Conservation (phyloP, 129 eudicot genomes). For the Arctium minus region DNA sequence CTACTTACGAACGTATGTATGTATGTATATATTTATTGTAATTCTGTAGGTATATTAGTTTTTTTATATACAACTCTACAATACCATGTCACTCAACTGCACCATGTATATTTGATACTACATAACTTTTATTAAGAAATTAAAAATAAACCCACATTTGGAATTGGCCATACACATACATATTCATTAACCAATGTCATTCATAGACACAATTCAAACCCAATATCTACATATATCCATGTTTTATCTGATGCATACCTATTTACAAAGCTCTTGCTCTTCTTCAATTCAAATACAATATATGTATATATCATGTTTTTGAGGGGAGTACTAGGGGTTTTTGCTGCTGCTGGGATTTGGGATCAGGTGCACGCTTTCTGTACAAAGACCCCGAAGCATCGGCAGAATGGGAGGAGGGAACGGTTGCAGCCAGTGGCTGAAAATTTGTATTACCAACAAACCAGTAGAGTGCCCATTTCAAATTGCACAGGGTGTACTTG, state of each 20-base stretch:
- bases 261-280: conserved; percentile 19
- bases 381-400: conserved; percentile 45
- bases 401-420: conserved; percentile 47
- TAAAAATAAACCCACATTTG: too few relatives aligned
- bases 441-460: conserved; percentile 87
- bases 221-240: neutral
- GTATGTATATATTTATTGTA: too few relatives aligned
- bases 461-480: conserved; percentile 99
- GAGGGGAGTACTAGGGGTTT: conserved; percentile 8
- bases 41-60: too few relatives aligned
- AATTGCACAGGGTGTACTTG: conserved; percentile 86
- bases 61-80: too few relatives aligned
- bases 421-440: conserved; percentile 69
- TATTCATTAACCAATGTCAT: neutral
- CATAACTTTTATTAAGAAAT: too few relatives aligned
- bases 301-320: neutral
- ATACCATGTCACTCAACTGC: too few relatives aligned
- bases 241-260: conserved; percentile 10
- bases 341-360: conserved; percentile 20
- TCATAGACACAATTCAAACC: neutral
- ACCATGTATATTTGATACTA: too few relatives aligned
- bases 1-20: too few relatives aligned
- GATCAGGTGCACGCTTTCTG: conserved; percentile 36
- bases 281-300: neutral
- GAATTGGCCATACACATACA: neutral